These are phyloP conservation scores for Strobilomyces echinocephalus DNA, from an alignment of 768 basidiomycete species.

Conservation along the genomic window DNA sequence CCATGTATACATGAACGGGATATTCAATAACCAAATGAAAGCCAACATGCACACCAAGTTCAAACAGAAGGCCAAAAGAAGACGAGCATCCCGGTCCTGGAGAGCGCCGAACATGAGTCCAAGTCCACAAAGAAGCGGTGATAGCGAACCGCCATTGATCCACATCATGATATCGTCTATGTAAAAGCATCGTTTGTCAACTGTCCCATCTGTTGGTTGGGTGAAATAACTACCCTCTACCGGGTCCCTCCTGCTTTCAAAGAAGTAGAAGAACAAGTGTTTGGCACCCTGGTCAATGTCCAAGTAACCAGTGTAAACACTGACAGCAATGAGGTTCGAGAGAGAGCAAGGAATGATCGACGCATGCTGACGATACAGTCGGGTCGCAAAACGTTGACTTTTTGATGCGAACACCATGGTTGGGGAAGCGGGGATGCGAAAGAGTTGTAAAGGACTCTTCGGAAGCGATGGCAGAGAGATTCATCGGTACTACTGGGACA, in stretches of 20 bases:
- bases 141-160: constrained; percentile 55
- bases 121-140: not conserved
- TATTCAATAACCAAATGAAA: constrained; percentile 5
- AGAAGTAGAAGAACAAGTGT: constrained; percentile 57
- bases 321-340: constrained; percentile 7
- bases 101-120: not conserved
- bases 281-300: constrained; percentile 47
- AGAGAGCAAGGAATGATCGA: not conserved
- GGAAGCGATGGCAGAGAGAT: constrained; percentile 24
- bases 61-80: constrained; percentile 56
- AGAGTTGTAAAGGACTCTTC: constrained; percentile 35
- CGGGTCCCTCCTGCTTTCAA: constrained; percentile 48
- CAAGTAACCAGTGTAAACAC: constrained; percentile 45
- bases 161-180: constrained; percentile 66
- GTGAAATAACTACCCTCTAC: constrained; percentile 28
- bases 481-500: constrained; percentile 3
- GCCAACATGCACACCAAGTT: constrained; percentile 37
- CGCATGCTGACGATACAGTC: constrained; percentile 38
- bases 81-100: constrained; percentile 56
- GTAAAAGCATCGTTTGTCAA: not conserved
- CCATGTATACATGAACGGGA: constrained; percentile 23
- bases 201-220: too few relatives aligned
- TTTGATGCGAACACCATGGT: constrained; percentile 54
- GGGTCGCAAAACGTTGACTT: constrained; percentile 60
- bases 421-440: constrained; percentile 48